Base-by-base conservation (phyloP, 2,329 filamentous ascomycete species). In the Triangularia setosa region DNA sequence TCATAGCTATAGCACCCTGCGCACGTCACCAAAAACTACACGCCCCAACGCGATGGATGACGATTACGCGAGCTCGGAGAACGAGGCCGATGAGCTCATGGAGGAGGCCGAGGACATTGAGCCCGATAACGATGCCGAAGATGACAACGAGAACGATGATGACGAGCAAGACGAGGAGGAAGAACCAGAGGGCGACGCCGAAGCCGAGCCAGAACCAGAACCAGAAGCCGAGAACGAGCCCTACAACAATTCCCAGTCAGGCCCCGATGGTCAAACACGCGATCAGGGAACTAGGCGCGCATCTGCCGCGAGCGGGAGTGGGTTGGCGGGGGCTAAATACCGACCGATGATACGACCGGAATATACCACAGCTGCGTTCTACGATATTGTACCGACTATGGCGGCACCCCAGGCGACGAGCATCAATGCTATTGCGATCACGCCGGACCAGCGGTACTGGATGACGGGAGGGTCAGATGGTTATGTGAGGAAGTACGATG, bases 311-410 rank as follows among this genome's bases (percentile, higher is more conserved):
- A 75, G 77, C 1, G 69, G 69, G 5, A 72, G 73, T 18, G 67
- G 69, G 30, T 58, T 66, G 16, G 75, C 73, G 79, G 52, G 52
- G 25, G 75, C 72, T 53, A 74, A 70, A 66, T 81, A 75, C 71
- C 87, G 85, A 57, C 90, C 89, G 0, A 82, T 79, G 58, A 83
- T 93, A n/a, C 87, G 91, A 0, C 83, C 88, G 11, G 93, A 96
- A 73, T 90, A 88, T n/a, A 79, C 96, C 58, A 89, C 84, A 1
- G 94, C 95, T 14, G 80, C 83, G 48, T 86, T 90, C 1, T 99
- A 98, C 80, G 95, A 99, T 75, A 97, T 99, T 65, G 90, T 97
- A 1, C 95, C 95, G 1, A 98, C 95, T 23, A 98, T 98, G 79
- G 95, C 95, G 1, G 95, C 95, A 2, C 95, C 95, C 0, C 93